These are phyloP conservation scores for Gillenia trifoliata DNA, from an alignment of 306 rosid species.

Conservation along the genomic window DNA sequence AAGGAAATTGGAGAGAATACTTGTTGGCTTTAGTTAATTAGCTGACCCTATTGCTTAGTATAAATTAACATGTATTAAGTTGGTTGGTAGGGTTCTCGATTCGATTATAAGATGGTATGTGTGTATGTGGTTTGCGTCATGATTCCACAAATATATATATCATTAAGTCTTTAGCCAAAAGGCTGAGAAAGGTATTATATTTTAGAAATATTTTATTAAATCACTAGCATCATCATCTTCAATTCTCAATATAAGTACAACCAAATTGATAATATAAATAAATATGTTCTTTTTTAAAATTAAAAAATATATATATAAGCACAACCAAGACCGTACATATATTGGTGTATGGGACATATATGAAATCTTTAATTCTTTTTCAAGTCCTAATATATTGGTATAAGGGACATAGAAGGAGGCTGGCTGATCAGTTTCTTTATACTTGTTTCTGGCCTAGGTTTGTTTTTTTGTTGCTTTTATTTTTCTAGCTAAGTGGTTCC, in stretches of 20 bases:
- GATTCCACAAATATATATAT: background rate
- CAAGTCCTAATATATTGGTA: too few species aligned
- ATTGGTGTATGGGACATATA: background rate
- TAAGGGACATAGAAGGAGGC: background rate
- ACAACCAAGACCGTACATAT: too few species aligned
- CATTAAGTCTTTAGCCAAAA: too few species aligned
- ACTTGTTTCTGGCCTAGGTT: background rate
- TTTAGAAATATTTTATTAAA: background rate
- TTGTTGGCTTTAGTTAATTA: background rate
- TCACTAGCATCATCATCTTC: background rate
- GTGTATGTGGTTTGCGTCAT: background rate
- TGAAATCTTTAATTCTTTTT: too few species aligned
- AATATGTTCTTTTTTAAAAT: too few species aligned
- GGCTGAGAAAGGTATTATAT: too few species aligned
- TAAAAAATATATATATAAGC: too few species aligned
- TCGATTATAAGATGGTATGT: background rate
- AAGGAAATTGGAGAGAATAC: background rate
- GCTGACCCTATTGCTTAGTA: background rate
- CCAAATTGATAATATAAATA: background rate
- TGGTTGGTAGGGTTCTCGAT: background rate
- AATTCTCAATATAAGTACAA: background rate
- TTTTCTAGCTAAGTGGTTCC: background rate
- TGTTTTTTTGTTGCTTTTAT: background rate
- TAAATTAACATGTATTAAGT: background rate
- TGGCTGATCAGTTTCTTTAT: background rate